Evolutionary conservation across 2,329 filamentous ascomycete species (phyloP).

Genomic region (Ophiocordyceps camponoti-floridani): DNA sequence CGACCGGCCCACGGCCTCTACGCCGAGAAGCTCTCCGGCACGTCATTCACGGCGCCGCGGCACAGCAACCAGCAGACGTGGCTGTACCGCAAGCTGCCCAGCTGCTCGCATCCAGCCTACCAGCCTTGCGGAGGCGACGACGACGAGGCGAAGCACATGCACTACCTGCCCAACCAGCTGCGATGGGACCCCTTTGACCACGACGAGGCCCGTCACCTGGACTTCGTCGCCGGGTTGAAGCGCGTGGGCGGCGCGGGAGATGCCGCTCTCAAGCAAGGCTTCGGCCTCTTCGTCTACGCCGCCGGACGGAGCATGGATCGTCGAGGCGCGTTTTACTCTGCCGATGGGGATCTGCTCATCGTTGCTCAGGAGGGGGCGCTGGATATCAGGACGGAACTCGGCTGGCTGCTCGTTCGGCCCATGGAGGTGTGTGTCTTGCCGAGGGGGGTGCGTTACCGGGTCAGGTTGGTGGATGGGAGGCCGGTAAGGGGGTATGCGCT

Average conservation of each 20-base stretch:
- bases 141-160: constrained; percentile 3
- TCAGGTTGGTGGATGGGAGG: constrained; percentile 37
- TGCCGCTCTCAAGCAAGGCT: constrained; percentile 57
- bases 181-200: constrained; percentile 71
- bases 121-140: constrained; percentile 14
- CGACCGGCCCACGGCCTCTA: constrained; percentile 65
- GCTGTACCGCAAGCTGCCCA: constrained; percentile 53
- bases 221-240: constrained; percentile 41
- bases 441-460: constrained; percentile 55
- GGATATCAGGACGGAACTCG: constrained; percentile 63
- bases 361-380: constrained; percentile 58
- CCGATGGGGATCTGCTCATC: constrained; percentile 63
- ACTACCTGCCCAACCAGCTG: constrained; percentile 52
- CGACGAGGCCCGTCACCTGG: constrained; percentile 28
- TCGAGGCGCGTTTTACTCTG: constrained; percentile 66
- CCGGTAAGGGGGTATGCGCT: constrained; percentile 56
- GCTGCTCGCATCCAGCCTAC: constrained; percentile 41
- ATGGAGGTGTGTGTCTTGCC: constrained; percentile 66
- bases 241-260: constrained; percentile 68
- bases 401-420: constrained; percentile 54
- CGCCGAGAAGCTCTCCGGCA: constrained; percentile 61
- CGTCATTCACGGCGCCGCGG: constrained; percentile 48
- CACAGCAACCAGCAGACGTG: constrained; percentile 53
- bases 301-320: constrained; percentile 60
- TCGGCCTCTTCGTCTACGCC: constrained; percentile 68